Percentiles rank a stretch among this genome's conserved stretches.
Evolutionary conservation across 2,329 filamentous ascomycete species (phyloP).

Genomic region (Emmonsia crescens): DNA sequence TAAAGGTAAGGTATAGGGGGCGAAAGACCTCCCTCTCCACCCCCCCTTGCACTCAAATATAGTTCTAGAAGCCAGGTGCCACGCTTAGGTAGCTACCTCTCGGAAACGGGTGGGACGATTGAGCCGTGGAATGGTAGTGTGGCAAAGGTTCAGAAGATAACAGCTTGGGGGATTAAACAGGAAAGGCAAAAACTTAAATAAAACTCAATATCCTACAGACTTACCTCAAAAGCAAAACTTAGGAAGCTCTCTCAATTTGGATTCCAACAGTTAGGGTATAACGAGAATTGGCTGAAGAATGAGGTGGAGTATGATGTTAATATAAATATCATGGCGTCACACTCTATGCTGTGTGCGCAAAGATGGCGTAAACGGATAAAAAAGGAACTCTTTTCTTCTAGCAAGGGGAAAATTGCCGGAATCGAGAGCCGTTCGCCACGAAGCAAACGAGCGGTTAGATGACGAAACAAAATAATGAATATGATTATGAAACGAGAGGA

Average conservation of each 20-base stretch:
- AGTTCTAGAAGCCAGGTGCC: not conserved
- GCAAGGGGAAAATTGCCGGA: not conserved
- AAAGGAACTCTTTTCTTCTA: not conserved
- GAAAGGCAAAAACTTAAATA: not conserved
- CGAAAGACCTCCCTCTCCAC: no score
- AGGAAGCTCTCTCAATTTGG: not conserved
- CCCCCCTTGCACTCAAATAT: not conserved
- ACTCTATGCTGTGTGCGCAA: not conserved
- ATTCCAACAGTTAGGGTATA: not conserved
- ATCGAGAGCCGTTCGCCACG: not conserved
- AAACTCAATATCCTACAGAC: not conserved
- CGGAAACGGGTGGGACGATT: not conserved
- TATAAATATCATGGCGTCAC: not conserved
- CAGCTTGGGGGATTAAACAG: not conserved
- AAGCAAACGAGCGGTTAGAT: not conserved
- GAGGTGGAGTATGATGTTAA: not conserved
- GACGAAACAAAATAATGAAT: not conserved
- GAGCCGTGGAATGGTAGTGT: not conserved
- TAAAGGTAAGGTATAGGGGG: no score
- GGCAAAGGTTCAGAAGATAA: not conserved
- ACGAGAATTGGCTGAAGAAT: not conserved
- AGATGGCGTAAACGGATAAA: not conserved
- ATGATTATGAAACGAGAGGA: not conserved
- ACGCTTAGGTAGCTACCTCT: not conserved
- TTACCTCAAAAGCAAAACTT: not conserved